Conservation (phyloP, 257 asterid species). For the Hygrophila difformis region DNA sequence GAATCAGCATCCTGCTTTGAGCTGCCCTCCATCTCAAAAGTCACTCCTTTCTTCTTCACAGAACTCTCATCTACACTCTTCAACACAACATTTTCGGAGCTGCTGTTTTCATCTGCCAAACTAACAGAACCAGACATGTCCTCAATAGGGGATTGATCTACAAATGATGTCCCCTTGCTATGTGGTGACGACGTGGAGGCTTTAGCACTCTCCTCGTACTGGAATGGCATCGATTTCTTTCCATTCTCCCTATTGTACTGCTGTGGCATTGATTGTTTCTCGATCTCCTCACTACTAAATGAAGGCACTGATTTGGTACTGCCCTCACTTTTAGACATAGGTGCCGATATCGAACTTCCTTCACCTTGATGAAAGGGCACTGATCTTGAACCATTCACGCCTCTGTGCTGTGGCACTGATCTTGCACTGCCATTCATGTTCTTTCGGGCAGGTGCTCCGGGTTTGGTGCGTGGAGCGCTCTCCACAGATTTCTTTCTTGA, state of each 20-base stretch:
- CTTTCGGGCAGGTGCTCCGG: conserved; percentile 18
- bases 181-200: conserved; percentile 13
- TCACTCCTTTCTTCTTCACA: conserved; percentile 72
- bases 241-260: conserved; percentile 15
- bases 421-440: conserved; percentile 19
- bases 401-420: conserved; percentile 29
- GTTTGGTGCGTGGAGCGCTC: conserved; percentile 24
- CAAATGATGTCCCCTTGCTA: conserved; percentile 23
- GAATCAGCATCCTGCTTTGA: conserved; percentile 65
- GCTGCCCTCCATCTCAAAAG: conserved; percentile 70
- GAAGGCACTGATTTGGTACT: conserved; percentile 32
- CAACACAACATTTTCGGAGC: conserved; percentile 36
- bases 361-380: conserved; percentile 19
- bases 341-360: conserved; percentile 23
- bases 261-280: conserved; percentile 20
- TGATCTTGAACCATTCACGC: conserved; percentile 27
- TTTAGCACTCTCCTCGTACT: conserved; percentile 15
- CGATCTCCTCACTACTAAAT: conserved; percentile 39
- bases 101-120: conserved; percentile 48
- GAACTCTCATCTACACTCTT: conserved; percentile 57
- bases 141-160: conserved; percentile 10
- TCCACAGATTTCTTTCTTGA: conserved; percentile 26
- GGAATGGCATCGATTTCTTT: conserved; percentile 19
- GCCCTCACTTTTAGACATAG: conserved; percentile 20
- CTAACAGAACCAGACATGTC: conserved; percentile 29